Evolutionary conservation across 495 filamentous ascomycete genomes (phyloP), one percentile per base, ranked within the genome.

Genomic region (Pyrenopolyporus hunteri): DNA sequence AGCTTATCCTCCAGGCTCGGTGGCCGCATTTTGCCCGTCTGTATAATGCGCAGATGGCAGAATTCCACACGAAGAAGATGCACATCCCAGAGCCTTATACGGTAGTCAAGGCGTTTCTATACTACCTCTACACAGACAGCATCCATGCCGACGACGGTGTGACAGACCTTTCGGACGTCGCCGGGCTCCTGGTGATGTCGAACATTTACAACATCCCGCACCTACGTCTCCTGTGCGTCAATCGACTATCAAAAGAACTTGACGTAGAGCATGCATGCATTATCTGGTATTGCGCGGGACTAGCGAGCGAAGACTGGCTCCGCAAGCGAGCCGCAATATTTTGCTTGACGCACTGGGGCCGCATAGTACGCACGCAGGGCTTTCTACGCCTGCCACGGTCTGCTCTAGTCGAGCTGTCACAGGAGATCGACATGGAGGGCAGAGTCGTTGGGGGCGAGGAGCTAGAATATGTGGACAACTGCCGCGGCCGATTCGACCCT

Each of bases 181-280:
- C 95, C 0, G 93, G 94, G n/a, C 82, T 98, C 76, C 83, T 98
- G 1, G 94, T 98, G 46, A 93, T 98, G 91, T 88, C 92, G 17
- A 96, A 98, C 68, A 89, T 98, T 16, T 98, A 98, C 71, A 92
- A 97, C 70, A 93, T 98, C 78, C 92, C 91, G 0, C 89, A 91
- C 54, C 85, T 98, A 2, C 90, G 93, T 9, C 82, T 96, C 8
- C 83, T 98, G 9, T 95, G 93, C 70, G 86, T 97, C 33, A 89
- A 93, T 70, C 82, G 95, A 8, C 82, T 98, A 22, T 88, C 87
- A 44, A 87, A 87, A 36, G 95, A 98, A 63, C 81, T 98, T 1
- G 94, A 97, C 58, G 87, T 98, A 37, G 90, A 97, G 50, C 91
- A 96, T 63, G 93, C 94, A 3, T 96, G 93, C 46, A 87, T 95